phyloP scores from a whole-genome alignment of 257 asterid genomes.

The Gentiana straminea region DNA sequence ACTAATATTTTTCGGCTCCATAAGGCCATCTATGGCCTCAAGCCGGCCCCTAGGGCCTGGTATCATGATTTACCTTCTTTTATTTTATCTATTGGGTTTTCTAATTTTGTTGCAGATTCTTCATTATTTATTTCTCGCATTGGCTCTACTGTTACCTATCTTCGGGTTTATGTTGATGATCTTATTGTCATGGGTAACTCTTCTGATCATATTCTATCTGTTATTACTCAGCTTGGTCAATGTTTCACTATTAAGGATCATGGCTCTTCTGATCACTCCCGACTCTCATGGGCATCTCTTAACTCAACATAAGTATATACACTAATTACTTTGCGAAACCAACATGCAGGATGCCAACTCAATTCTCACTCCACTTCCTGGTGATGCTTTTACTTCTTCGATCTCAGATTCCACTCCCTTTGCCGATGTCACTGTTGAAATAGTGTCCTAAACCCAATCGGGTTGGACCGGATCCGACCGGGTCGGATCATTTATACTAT shows the following conservation, averaged over 20 bases:
- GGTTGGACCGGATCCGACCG: too few species aligned
- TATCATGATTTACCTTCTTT: neutral
- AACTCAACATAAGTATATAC: neutral
- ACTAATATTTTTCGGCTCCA: neutral
- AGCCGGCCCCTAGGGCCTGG: neutral
- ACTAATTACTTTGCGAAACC: neutral
- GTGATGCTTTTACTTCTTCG: too few species aligned
- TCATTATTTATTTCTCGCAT: neutral
- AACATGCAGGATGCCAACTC: neutral
- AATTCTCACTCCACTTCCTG: neutral
- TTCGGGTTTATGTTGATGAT: neutral
- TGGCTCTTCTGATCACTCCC: neutral
- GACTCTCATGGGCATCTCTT: neutral
- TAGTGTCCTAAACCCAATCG: too few species aligned
- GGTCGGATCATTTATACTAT: too few species aligned
- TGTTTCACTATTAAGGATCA: neutral
- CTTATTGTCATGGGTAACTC: neutral
- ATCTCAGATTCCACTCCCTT: too few species aligned
- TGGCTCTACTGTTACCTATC: neutral
- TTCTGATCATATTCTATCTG: neutral
- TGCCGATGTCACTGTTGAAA: too few species aligned
- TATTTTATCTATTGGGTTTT: neutral
- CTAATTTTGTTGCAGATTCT: neutral
- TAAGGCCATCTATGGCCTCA: conserved; percentile 1
- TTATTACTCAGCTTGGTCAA: neutral